phyloP scores from a whole-genome alignment of 1,284 basidiomycete species.

The Heterobasidion irregulare region DNA sequence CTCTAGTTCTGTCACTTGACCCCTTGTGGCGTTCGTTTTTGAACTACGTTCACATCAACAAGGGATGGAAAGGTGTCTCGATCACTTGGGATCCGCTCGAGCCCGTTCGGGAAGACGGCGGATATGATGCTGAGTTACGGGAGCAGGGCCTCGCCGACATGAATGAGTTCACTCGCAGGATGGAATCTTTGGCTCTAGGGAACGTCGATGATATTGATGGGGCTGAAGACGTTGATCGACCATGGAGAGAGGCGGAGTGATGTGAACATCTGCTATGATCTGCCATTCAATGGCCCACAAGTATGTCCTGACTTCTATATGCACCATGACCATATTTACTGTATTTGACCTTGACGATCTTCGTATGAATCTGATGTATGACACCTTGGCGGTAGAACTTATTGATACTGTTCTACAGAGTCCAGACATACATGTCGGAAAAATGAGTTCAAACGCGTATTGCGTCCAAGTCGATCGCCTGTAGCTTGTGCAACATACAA shows the following conservation, averaged over 20 bases:
- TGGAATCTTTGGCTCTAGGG: slow-evolving; percentile 34
- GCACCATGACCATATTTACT: background rate
- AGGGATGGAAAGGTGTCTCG: slow-evolving; percentile 41
- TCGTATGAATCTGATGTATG: no score
- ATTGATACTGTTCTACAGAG: no score
- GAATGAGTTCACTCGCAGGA: slow-evolving; percentile 40
- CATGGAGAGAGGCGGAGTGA: background rate
- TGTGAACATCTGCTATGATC: no score
- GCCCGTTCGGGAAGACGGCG: slow-evolving; percentile 19
- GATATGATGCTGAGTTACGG: slow-evolving; percentile 20
- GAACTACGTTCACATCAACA: slow-evolving; percentile 36
- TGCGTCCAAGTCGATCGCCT: no score
- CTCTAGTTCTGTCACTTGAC: slow-evolving; percentile 43
- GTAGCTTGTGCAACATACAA: no score
- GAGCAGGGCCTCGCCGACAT: slow-evolving; percentile 33
- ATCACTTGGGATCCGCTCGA: slow-evolving; percentile 37
- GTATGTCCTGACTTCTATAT: no score
- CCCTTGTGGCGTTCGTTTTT: slow-evolving; percentile 48
- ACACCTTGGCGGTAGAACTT: no score
- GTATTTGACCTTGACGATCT: background rate
- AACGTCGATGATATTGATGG: slow-evolving; percentile 23
- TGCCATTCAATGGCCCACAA: no score
- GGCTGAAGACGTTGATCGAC: background rate
- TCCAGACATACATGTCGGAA: no score
- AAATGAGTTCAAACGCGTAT: no score